A percentile compares a stretch with the other conserved stretches of the same genome.
Conservation (phyloP, 192 early-diverging fungal genomes). For the Backusella luteola region DNA sequence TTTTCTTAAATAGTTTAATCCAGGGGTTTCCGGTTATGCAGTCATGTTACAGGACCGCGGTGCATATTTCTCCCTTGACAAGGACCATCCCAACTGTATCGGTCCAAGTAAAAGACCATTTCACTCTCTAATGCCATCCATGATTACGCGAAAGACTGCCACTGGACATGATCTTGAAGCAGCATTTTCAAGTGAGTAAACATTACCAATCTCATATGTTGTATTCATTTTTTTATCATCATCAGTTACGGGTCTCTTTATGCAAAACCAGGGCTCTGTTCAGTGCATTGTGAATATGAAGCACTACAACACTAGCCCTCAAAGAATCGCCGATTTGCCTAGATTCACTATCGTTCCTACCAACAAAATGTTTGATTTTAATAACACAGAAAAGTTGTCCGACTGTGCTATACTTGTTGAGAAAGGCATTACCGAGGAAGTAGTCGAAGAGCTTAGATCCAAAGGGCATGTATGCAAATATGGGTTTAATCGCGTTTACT, state of each 20-base stretch:
- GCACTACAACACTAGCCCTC: slow-evolving; percentile 55
- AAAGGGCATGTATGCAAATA: slow-evolving; percentile 57
- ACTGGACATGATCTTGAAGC: slow-evolving; percentile 38
- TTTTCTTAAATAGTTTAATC: neutral
- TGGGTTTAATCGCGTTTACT: neutral
- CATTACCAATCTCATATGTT: no score
- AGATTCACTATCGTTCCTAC: slow-evolving; percentile 58
- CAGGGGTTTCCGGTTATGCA: slow-evolving; percentile 43
- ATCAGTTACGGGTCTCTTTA: slow-evolving; percentile 71
- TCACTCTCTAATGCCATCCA: slow-evolving; percentile 76
- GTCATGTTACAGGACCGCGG: slow-evolving; percentile 72
- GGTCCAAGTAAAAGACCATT: slow-evolving; percentile 69
- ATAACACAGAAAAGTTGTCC: slow-evolving; percentile 6
- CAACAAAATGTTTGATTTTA: slow-evolving; percentile 18
- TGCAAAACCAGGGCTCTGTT: slow-evolving; percentile 81
- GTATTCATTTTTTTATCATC: slow-evolving; percentile 10
- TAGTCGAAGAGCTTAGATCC: slow-evolving; percentile 43
- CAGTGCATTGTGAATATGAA: slow-evolving; percentile 72
- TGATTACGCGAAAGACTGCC: slow-evolving; percentile 45
- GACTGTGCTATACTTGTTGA: slow-evolving; percentile 54
- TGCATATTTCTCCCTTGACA: slow-evolving; percentile 58
- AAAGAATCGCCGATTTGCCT: slow-evolving; percentile 57
- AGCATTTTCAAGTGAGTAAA: slow-evolving; percentile 42
- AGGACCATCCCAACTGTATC: slow-evolving; percentile 61
- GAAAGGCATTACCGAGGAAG: slow-evolving; percentile 52